A percentile compares a stretch with the other conserved stretches of the same genome.
Conservation (phyloP, 805 yeast species). For the Candida berthetii region DNA sequence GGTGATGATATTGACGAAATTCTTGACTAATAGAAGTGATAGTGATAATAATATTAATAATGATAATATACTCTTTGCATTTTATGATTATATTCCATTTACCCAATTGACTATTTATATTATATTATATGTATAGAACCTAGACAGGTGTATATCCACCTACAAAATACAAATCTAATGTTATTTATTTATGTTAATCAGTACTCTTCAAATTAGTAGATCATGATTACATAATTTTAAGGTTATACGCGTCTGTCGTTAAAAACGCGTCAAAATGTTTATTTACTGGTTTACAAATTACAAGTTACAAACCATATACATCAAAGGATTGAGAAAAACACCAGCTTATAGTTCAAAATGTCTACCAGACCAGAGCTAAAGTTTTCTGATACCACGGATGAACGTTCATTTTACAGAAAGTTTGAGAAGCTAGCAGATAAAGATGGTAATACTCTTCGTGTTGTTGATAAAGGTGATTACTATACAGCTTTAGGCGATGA, state of each 20-base stretch:
- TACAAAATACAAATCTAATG: too few species aligned
- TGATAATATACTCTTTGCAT: too few species aligned
- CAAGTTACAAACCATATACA: too few species aligned
- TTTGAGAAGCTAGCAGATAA: conserved; percentile 41
- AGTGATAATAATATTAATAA: too few species aligned
- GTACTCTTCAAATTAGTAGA: not conserved
- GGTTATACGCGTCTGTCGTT: not conserved
- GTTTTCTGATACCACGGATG: conserved; percentile 47
- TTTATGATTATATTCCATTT: too few species aligned
- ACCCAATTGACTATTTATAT: too few species aligned
- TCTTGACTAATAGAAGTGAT: conserved; percentile 1
- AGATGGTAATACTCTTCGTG: conserved; percentile 47
- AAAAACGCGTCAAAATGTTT: not conserved
- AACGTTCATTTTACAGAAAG: conserved; percentile 40
- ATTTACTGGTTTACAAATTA: too few species aligned
- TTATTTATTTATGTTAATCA: too few species aligned
- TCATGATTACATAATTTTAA: not conserved
- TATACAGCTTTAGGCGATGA: conserved; percentile 71
- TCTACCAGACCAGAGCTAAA: conserved; percentile 47
- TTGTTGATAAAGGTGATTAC: conserved; percentile 81
- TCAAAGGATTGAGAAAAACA: too few species aligned
- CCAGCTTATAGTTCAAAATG: too few species aligned
- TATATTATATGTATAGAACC: too few species aligned
- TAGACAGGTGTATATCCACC: too few species aligned
- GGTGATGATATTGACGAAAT: conserved; percentile 4